Evolutionary conservation across 2,329 filamentous ascomycete genomes (phyloP), one percentile per base, ranked within the genome.

Genomic region (Tolypocladium tropicale): DNA sequence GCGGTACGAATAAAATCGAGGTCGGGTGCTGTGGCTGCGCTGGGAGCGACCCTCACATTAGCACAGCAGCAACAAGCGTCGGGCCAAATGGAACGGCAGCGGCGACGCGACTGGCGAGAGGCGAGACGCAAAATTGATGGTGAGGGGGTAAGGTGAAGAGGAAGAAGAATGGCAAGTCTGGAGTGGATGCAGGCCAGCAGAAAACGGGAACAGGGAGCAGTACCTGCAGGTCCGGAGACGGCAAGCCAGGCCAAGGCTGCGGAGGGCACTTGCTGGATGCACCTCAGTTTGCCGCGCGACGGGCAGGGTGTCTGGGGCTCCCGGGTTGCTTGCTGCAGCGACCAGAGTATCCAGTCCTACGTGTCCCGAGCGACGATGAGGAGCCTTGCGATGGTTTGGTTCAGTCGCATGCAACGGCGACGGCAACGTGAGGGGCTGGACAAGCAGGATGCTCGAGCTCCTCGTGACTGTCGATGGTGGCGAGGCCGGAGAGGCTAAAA

Each of bases 201-300:
- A 50, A 48, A 53, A 56, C 52, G 59, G 56, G 58, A 39, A 46
- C 50, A 30, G 37, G 49, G 37, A n/a, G 37, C 49, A 59, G 58
- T 62, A 57, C 61, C 60, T 64, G 60, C 61, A 63, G 61, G 59
- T 62, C 59, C 60, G 54, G 56, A 52, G 55, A 56, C 57, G 59
- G 55, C 46, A 50, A 50, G 46, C 25, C 46, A 21, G 21, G 37
- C 18, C 37, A 39, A 39, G 37, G 37, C 37, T n/a, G 9, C 14
- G 34, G 14, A 36, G 4, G 34, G 14, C 34, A 36, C n/a, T n/a
- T n/a, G n/a, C n/a, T n/a, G n/a, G n/a, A n/a, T n/a, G n/a, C n/a
- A n/a, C n/a, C n/a, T n/a, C 12, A 11, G 12, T 25, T 46, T 32
- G 46, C 46, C 32, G 28, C 46, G 46, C 46, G 28, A 18, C 18